Evolutionary conservation across 768 basidiomycete genomes (phyloP).

Genomic region (Flagelloscypha sp.): DNA sequence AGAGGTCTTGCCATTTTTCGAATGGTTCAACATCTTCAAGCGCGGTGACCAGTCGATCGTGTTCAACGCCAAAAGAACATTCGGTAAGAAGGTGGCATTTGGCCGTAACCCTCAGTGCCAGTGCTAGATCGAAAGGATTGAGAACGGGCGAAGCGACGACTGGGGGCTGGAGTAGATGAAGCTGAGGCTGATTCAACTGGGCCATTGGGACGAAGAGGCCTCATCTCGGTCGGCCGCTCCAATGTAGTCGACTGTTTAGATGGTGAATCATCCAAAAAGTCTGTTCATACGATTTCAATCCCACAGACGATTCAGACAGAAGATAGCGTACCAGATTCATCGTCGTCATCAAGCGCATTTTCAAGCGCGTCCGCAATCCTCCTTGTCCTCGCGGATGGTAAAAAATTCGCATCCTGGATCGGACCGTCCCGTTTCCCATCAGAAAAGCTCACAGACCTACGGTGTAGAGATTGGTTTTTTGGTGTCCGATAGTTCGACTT

Average conservation of each 20-base stretch:
- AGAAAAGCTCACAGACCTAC: slow-evolving; percentile 93
- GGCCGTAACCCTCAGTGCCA: too few relatives aligned
- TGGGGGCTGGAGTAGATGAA: too few relatives aligned
- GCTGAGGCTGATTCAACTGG: too few relatives aligned
- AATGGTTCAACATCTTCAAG: slow-evolving; percentile 94
- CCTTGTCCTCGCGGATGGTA: slow-evolving; percentile 64
- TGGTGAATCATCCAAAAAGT: slow-evolving; percentile 40
- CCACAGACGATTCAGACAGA: too few relatives aligned
- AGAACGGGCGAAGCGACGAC: too few relatives aligned
- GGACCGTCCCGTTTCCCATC: slow-evolving; percentile 88
- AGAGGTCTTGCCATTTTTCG: slow-evolving; percentile 85
- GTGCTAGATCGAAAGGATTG: too few relatives aligned
- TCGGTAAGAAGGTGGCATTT: slow-evolving; percentile 79
- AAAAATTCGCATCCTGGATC: slow-evolving; percentile 50
- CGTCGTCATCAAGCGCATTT: slow-evolving; percentile 31
- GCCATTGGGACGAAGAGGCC: too few relatives aligned
- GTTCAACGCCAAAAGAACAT: slow-evolving; percentile 92
- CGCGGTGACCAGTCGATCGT: slow-evolving; percentile 82
- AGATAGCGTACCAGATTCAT: slow-evolving; percentile 50
- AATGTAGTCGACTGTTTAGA: too few relatives aligned
- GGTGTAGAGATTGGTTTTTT: slow-evolving; percentile 38
- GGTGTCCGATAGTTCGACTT: slow-evolving; percentile 43
- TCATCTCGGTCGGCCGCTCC: too few relatives aligned
- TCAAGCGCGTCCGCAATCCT: slow-evolving; percentile 72
- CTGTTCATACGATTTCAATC: too few relatives aligned